A percentile compares a stretch with the other conserved stretches of the same genome.
Conservation (phyloP, 208 protist species). For the Trypanosoma boissoni region DNA sequence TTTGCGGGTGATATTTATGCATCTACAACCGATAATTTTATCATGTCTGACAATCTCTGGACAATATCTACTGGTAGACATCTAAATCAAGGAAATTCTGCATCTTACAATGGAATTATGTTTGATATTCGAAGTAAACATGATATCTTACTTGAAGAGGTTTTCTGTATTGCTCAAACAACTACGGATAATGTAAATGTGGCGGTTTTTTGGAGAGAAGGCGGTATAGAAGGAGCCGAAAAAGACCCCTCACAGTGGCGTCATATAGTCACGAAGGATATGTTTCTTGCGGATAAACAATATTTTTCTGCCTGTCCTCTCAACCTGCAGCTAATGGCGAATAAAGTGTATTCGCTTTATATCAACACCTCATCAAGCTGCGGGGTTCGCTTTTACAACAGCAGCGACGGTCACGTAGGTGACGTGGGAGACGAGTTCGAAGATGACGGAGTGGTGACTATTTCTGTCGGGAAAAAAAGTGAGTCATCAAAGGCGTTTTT, state of each 20-base stretch:
- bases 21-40: slow-evolving; percentile 6
- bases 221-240: slow-evolving; percentile 77
- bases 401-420: slow-evolving; percentile 71
- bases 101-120: slow-evolving; percentile 92
- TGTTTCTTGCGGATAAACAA: slow-evolving; percentile 75
- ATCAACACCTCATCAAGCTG: slow-evolving; percentile 87
- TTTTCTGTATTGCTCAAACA: slow-evolving; percentile 85
- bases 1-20: slow-evolving; percentile 23
- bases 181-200: slow-evolving; percentile 73
- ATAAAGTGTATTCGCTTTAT: slow-evolving; percentile 81
- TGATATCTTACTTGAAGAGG: slow-evolving; percentile 85
- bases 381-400: slow-evolving; percentile 87
- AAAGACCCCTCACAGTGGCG: slow-evolving; percentile 63
- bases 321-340: slow-evolving; percentile 67
- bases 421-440: slow-evolving; percentile 83
- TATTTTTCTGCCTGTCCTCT: slow-evolving; percentile 64
- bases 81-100: slow-evolving; percentile 74
- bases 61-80: slow-evolving; percentile 68
- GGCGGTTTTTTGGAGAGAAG: slow-evolving; percentile 86
- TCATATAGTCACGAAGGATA: slow-evolving; percentile 55
- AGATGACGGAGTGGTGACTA: slow-evolving; percentile 73
- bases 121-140: slow-evolving; percentile 81
- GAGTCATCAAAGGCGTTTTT: slow-evolving; percentile 76
- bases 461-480: slow-evolving; percentile 87
- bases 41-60: slow-evolving; percentile 33